A percentile compares a stretch with the other conserved stretches of the same genome.
phyloP scores from a whole-genome alignment of 768 basidiomycete species.

The Lactifluus subvellereus region DNA sequence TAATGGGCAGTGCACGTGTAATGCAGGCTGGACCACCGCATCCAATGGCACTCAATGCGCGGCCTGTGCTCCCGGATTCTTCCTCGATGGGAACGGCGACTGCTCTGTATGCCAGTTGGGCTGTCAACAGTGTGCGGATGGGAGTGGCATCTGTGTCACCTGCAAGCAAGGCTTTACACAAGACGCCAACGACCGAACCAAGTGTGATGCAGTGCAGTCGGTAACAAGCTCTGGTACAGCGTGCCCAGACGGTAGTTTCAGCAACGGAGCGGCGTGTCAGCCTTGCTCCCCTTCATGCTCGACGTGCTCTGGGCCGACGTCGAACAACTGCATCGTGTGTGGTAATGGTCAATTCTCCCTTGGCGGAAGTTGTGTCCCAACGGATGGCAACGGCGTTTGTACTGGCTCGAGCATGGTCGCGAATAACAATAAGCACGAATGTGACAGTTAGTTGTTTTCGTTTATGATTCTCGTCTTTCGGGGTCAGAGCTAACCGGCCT shows the following conservation, averaged over 20 bases:
- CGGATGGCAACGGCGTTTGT: conserved; percentile 67
- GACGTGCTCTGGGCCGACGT: conserved; percentile 63
- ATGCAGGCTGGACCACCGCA: conserved; percentile 66
- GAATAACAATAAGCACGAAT: conserved; percentile 77
- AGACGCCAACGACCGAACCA: conserved; percentile 57
- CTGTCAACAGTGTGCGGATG: conserved; percentile 63
- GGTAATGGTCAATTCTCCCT: conserved; percentile 53
- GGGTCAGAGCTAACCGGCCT: conserved; percentile 12
- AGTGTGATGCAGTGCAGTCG: conserved; percentile 51
- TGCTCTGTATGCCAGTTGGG: conserved; percentile 63
- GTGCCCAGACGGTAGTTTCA: conserved; percentile 67
- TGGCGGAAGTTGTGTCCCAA: conserved; percentile 64
- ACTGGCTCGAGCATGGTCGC: conserved; percentile 62
- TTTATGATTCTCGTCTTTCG: background rate
- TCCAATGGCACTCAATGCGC: conserved; percentile 73
- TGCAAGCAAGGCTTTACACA: conserved; percentile 70
- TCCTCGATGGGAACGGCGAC: conserved; percentile 68
- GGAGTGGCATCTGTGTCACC: conserved; percentile 61
- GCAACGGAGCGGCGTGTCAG: conserved; percentile 47
- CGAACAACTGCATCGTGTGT: conserved; percentile 69
- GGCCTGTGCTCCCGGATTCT: conserved; percentile 70
- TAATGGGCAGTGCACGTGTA: conserved; percentile 69
- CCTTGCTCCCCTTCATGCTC: conserved; percentile 60
- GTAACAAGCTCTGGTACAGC: conserved; percentile 44
- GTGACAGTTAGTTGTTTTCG: conserved; percentile 63